Percentiles rank a stretch among this genome's conserved stretches.
These are phyloP conservation scores for Pseudisothecium myosuroides DNA, from an alignment of 225 moss, liverwort and hornwort genomes.

Conservation along the genomic window DNA sequence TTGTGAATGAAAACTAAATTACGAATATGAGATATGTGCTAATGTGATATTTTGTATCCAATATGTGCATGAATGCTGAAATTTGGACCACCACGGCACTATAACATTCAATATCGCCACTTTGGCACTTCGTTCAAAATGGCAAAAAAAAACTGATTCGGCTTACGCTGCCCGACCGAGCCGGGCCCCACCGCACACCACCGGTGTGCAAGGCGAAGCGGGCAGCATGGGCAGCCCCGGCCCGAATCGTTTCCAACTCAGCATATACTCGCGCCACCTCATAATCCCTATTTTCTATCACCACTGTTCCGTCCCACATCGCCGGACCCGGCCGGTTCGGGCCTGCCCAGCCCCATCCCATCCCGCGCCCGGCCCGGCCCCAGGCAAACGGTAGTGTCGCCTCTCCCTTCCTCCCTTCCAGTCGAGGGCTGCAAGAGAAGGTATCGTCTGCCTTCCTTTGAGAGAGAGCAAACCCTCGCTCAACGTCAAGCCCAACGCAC, in stretches of 20 bases:
- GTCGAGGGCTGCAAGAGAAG: background rate
- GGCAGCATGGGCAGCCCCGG: background rate
- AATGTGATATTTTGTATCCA: too few relatives aligned
- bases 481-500: slow-evolving; percentile 17
- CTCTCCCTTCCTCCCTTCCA: background rate
- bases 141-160: too few relatives aligned
- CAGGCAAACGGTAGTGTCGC: background rate
- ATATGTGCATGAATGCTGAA: too few relatives aligned
- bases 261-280: background rate
- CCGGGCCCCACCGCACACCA: background rate
- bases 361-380: background rate
- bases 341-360: too few relatives aligned
- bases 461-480: slow-evolving; percentile 22
- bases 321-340: background rate
- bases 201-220: rapidly evolving
- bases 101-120: too few relatives aligned
- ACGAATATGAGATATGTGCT: too few relatives aligned
- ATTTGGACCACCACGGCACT: too few relatives aligned
- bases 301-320: background rate
- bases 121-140: too few relatives aligned
- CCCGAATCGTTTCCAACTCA: background rate
- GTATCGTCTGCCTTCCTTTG: background rate
- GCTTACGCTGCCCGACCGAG: background rate
- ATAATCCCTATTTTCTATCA: background rate
- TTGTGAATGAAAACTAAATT: too few relatives aligned